These are phyloP conservation scores for Candida glaebosa DNA, from an alignment of 805 yeast species.

Conservation along the genomic window DNA sequence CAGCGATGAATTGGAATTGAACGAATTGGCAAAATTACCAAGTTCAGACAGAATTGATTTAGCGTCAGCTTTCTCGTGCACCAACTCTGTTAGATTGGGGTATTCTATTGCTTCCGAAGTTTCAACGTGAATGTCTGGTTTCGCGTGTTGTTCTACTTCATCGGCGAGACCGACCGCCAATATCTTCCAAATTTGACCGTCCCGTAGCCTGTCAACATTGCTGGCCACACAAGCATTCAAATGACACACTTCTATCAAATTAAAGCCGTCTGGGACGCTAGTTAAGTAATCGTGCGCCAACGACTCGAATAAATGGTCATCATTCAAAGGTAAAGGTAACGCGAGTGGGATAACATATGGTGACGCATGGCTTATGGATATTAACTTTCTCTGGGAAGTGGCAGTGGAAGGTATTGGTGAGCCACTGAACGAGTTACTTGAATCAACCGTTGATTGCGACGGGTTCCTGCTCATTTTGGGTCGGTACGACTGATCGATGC, in stretches of 20 bases:
- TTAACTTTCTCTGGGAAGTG: conserved; percentile 8
- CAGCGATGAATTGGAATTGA: conserved; percentile 40
- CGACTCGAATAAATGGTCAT: conserved; percentile 42
- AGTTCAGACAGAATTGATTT: conserved; percentile 33
- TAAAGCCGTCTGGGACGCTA: conserved; percentile 45
- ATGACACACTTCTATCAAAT: conserved; percentile 51
- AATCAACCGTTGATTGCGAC: conserved; percentile 36
- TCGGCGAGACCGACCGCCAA: conserved; percentile 47
- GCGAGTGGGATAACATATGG: conserved; percentile 41
- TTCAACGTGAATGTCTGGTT: conserved; percentile 1
- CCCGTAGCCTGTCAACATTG: conserved; percentile 47
- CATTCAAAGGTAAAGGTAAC: conserved; percentile 42
- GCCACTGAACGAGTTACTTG: conserved; percentile 15
- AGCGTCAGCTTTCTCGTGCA: conserved; percentile 1
- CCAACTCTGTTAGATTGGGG: not conserved
- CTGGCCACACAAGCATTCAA: conserved; percentile 57
- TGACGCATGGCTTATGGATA: conserved; percentile 19
- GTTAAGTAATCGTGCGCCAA: conserved; percentile 49
- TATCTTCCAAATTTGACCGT: conserved; percentile 62
- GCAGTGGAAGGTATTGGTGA: conserved; percentile 11
- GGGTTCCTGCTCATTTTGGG: conserved; percentile 31
- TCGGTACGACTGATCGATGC: conserved; percentile 9
- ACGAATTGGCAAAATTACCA: conserved; percentile 40
- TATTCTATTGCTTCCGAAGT: conserved; percentile 11
- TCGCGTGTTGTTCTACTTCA: conserved; percentile 5